Evolutionary conservation across 768 basidiomycete species (phyloP), one percentile per base, ranked within the genome.

Genomic region (Amylocystis lapponica): DNA sequence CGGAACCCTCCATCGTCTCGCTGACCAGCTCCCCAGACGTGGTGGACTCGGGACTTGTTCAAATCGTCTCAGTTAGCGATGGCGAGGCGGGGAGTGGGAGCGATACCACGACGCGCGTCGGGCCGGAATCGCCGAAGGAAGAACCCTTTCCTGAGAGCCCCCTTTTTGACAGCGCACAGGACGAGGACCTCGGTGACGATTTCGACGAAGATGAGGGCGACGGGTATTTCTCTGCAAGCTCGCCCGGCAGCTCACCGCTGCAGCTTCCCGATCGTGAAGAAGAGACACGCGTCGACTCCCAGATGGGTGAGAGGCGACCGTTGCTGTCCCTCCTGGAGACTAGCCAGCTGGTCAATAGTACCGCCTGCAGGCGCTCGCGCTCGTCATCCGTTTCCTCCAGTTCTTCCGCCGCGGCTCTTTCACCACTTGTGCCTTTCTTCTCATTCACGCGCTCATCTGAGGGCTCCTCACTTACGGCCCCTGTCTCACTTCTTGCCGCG

Each of bases 371-470:
- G 7, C 49, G 51, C 36, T 48, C 50, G 31, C 48, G 49, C 13
- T 52, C 53, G 3, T 42, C 34, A 2, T 52, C 50, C 14, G 29
- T n/a, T 13, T 41, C 39, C 4, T 42, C 41, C 21, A 30, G 31
- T 10, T 3, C 40, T 3, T 36, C 36, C 2, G 43, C 51, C 29
- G 47, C 44, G 13, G 45, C 43, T 43, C 34, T 29, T 19, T 36
- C 37, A 14, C 52, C 50, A 7, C 54, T 56, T n/a, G 70, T 81
- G n/a, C 79, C 85, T 3, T 89, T 91, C 65, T 81, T 89, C 63
- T 84, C 78, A 49, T 83, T 89, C 56, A 88, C 86, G 14, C 71
- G 84, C 47, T 87, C 86, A 5, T 62, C 71, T 17, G 87, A 89
- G 60, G 83, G 83, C 2, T 83, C 85, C 19, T 86, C 83, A 10